Base-by-base conservation (phyloP, 148 eudicot genomes). In the Fagopyrum esculentum region DNA sequence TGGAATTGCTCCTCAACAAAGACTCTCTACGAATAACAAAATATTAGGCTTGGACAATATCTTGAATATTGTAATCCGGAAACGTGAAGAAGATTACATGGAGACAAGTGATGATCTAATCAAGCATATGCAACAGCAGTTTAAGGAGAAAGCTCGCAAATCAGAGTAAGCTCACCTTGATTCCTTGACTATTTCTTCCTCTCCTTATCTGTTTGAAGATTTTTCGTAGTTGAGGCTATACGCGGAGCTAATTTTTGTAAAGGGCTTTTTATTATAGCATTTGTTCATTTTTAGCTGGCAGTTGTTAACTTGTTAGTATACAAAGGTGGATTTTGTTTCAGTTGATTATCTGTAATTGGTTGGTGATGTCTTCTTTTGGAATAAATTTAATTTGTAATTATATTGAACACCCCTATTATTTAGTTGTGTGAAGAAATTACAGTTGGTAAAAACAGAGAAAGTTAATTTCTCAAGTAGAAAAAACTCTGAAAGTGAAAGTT, bases 121-220 rank as follows among this genome's bases (percentile, higher is more conserved):
- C 84, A 88, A 90, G 81, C 93, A 89, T 84, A 95, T 95, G 99
- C 97, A 95, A 82, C 92, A 92, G 71, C 97, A 95, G 78, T 95
- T 95, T 68, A 95, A 95, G 82, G 99, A 95, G 83, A 92, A 90
- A 82, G 99, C 97, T 81, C 92, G 97, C 80, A 95, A 92, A 80
- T 90, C 99, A 68, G 99, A 95, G 99, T 95, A 89, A 92, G 98
- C 79, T 71, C 15, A 59, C 60, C 45, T 64, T 9, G 3, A 8
- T 0, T 2, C 52, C 52, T 49, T 55, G 19, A 55, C 60, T n/a
- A 4, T 55, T n/a, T 55, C 19, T 0, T 55, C 60, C 22, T 55
- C 15, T 4, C 60, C 7, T 22, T 55, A n/a, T 19, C 6, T 54
- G 17, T 19, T n/a, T 10, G 3, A 2, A 16, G 22, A 55, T 55